phyloP scores from a whole-genome alignment of 331 rosid species.

The Ulmus americana region DNA sequence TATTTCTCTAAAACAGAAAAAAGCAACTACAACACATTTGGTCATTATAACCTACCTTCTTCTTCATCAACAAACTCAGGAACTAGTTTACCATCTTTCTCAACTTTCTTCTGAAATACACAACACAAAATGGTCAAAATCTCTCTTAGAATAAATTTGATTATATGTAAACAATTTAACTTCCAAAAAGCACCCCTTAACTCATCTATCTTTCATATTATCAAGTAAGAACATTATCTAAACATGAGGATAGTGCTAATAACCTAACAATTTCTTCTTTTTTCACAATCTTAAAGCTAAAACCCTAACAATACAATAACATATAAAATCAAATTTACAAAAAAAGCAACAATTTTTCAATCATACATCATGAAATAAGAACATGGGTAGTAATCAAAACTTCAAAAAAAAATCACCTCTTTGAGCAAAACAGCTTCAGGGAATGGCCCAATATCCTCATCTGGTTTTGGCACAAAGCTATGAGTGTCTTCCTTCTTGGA shows the following conservation, averaged over 20 bases:
- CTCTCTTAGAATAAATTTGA: conserved; percentile 13
- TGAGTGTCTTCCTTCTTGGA: conserved; percentile 53
- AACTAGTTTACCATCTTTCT: conserved; percentile 62
- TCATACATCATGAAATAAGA: background rate
- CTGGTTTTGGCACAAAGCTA: conserved; percentile 49
- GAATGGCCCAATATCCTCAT: conserved; percentile 65
- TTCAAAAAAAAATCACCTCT: conserved; percentile 41
- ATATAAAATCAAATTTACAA: too few relatives aligned
- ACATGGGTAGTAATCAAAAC: background rate
- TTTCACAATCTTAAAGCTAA: too few relatives aligned
- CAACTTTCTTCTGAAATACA: conserved; percentile 57
- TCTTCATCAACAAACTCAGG: conserved; percentile 84
- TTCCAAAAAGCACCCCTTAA: background rate
- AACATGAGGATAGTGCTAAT: too few relatives aligned
- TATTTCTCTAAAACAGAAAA: background rate
- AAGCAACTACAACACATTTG: too few relatives aligned
- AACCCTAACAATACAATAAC: too few relatives aligned
- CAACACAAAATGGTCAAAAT: conserved; percentile 22
- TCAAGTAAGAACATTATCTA: background rate
- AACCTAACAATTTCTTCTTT: too few relatives aligned
- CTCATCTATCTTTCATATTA: background rate
- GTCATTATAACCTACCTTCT: conserved; percentile 43
- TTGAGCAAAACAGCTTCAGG: conserved; percentile 88
- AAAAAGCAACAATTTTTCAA: too few relatives aligned
- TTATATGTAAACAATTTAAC: background rate